Conservation (phyloP, 208 protist species). For the Leishmania turanica region DNA sequence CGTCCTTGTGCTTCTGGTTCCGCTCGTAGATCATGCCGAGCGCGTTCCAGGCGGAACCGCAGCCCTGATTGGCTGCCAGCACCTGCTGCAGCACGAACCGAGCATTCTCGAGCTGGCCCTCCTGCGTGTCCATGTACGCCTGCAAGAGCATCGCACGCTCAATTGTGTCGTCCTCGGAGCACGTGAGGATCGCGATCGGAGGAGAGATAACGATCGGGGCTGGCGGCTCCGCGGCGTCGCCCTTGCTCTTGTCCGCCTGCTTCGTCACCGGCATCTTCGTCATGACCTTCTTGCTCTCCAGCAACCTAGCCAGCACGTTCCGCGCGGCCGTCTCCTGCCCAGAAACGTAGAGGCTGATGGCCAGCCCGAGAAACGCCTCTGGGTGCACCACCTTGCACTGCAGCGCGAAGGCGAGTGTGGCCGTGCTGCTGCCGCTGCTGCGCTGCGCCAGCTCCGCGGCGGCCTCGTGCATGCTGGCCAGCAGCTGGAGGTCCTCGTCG, state of each 20-base stretch:
- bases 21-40: conserved; percentile 91
- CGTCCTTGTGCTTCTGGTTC: conserved; percentile 86
- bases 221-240: neutral
- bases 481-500: conserved; percentile 57
- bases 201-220: conserved; percentile 1
- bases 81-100: conserved; percentile 58
- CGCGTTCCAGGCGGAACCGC: conserved; percentile 83
- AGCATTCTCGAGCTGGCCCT: conserved; percentile 82
- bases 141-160: conserved; percentile 90
- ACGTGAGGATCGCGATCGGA: conserved; percentile 21
- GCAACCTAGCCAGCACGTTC: conserved; percentile 43
- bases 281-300: conserved; percentile 22
- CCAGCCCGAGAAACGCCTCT: conserved; percentile 71
- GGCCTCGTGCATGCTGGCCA: conserved; percentile 37
- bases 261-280: conserved; percentile 12
- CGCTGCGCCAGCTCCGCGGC: conserved; percentile 19
- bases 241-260: conserved; percentile 3
- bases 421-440: conserved; percentile 17
- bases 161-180: conserved; percentile 39
- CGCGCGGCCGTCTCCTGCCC: conserved; percentile 82
- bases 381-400: conserved; percentile 52
- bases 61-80: conserved; percentile 79
- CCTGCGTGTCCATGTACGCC: conserved; percentile 85
- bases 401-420: conserved; percentile 45
- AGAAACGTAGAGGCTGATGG: conserved; percentile 71